phyloP scores from a whole-genome alignment of 441 rosid genomes.

The Adansonia gregorii region DNA sequence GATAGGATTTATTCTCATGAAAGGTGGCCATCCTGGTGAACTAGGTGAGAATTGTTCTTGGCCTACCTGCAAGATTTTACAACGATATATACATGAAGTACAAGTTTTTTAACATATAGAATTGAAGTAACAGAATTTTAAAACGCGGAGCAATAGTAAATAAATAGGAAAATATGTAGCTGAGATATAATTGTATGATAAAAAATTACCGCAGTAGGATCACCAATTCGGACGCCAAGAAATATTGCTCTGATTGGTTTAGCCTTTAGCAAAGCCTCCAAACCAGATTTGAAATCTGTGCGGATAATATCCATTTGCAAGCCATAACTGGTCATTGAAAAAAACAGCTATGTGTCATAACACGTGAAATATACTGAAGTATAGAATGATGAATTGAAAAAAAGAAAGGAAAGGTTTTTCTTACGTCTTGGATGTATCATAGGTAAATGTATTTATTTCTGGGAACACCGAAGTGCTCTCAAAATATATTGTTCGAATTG shows the following conservation, averaged over 20 bases:
- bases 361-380: slow-evolving; percentile 13
- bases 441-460: slow-evolving; percentile 90
- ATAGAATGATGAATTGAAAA: neutral
- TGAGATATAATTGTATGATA: slow-evolving; percentile 24
- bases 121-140: slow-evolving; percentile 10
- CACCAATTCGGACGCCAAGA: slow-evolving; percentile 98
- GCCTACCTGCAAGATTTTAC: slow-evolving; percentile 65
- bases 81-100: slow-evolving; percentile 18
- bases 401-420: slow-evolving; percentile 26
- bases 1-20: slow-evolving; percentile 99
- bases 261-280: slow-evolving; percentile 79
- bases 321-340: slow-evolving; percentile 65
- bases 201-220: slow-evolving; percentile 93
- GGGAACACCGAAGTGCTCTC: slow-evolving; percentile 87
- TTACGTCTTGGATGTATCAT: slow-evolving; percentile 79
- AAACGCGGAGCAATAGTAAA: slow-evolving; percentile 1
- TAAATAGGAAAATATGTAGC: neutral
- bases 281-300: slow-evolving; percentile 93
- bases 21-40: slow-evolving; percentile 99
- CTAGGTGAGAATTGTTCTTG: slow-evolving; percentile 99
- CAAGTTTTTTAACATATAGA: slow-evolving; percentile 23
- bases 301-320: slow-evolving; percentile 81
- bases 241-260: slow-evolving; percentile 93
- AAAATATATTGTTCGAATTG: slow-evolving; percentile 89
- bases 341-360: slow-evolving; percentile 29